Percentiles rank a stretch among this genome's conserved stretches.
phyloP scores from a whole-genome alignment of 208 protist species.

The Porcisia deanei region DNA sequence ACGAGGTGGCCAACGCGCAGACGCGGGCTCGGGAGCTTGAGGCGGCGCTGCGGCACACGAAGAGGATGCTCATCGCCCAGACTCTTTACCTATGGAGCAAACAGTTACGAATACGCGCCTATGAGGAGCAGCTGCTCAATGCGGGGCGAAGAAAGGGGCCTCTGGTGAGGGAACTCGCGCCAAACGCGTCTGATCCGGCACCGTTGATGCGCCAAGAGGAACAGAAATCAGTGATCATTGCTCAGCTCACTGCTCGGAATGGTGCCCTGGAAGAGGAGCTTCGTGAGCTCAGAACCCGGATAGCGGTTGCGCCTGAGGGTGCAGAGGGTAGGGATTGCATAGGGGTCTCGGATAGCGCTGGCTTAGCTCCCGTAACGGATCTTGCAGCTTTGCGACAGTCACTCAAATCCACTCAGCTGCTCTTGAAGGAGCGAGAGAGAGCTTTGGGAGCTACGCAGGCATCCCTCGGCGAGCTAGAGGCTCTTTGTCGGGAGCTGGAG shows the following conservation, averaged over 20 bases:
- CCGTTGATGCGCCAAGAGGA: conserved; percentile 25
- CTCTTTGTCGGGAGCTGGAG: conserved; percentile 63
- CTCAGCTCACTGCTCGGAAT: conserved; percentile 57
- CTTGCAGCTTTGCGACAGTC: conserved; percentile 19
- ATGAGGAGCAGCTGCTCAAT: conserved; percentile 27
- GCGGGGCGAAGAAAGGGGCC: background rate
- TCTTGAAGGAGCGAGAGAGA: conserved; percentile 45
- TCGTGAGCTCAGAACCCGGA: conserved; percentile 14
- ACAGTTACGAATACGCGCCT: conserved; percentile 36
- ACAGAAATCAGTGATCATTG: conserved; percentile 64
- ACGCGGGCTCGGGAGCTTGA: conserved; percentile 51
- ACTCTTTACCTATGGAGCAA: conserved; percentile 83
- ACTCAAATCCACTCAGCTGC: conserved; percentile 13
- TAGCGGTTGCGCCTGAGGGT: conserved; percentile 27
- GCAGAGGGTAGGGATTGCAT: background rate
- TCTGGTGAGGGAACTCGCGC: background rate
- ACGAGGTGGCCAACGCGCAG: conserved; percentile 64
- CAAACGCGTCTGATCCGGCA: background rate
- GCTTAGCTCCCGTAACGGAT: conserved; percentile 12
- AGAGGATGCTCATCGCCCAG: conserved; percentile 48
- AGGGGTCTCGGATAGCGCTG: background rate
- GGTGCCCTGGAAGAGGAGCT: conserved; percentile 46
- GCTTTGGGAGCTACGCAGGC: conserved; percentile 41
- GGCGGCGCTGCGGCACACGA: conserved; percentile 38
- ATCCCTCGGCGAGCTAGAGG: conserved; percentile 62